Conservation (phyloP, 2,329 filamentous ascomycete genomes). For the Trichoderma aggressivum region DNA sequence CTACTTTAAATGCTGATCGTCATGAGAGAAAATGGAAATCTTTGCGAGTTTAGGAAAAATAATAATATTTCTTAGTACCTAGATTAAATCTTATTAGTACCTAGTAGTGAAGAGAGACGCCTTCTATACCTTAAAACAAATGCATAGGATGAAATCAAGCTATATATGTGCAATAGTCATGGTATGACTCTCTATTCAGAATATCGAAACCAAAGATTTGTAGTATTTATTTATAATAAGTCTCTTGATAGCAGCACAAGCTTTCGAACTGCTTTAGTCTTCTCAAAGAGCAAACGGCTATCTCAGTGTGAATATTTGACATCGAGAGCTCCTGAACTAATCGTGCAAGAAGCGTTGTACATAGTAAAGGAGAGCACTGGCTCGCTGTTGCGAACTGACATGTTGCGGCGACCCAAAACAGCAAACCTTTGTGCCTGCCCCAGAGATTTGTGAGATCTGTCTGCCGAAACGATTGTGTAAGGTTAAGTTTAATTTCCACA, state of each 20-base stretch:
- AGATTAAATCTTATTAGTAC: no score
- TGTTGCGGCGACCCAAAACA: neutral
- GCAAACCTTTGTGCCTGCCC: neutral
- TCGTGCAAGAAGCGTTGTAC: neutral
- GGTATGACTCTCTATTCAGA: neutral
- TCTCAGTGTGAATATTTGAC: neutral
- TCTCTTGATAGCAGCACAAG: neutral
- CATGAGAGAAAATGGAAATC: neutral
- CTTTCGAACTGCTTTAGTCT: neutral
- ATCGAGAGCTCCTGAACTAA: neutral
- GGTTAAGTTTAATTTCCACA: neutral
- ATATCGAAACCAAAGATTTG: neutral
- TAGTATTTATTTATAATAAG: neutral
- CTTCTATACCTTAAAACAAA: no score
- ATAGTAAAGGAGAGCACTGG: neutral
- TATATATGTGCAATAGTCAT: neutral
- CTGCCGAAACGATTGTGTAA: neutral
- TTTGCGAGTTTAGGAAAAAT: no score
- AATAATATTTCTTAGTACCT: no score
- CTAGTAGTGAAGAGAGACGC: neutral
- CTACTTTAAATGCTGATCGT: neutral
- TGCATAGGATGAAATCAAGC: no score
- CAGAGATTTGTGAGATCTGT: neutral
- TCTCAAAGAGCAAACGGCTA: neutral
- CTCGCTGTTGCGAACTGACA: neutral